These are phyloP conservation scores for Microdochium trichocladiopsis DNA, from an alignment of 2,329 filamentous ascomycete genomes.

Conservation along the genomic window DNA sequence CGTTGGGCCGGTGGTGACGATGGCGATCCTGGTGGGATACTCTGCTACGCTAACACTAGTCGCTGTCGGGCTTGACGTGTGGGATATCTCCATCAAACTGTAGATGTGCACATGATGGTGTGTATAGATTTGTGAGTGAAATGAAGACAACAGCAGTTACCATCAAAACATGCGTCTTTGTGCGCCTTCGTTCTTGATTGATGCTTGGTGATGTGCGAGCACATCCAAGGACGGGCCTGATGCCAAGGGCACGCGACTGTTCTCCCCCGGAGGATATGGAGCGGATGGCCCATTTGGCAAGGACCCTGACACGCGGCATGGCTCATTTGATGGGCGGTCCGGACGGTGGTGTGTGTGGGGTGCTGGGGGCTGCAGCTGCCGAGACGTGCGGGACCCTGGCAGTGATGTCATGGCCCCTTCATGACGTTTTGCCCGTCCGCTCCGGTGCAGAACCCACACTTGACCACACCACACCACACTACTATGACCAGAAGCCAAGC, in stretches of 20 bases:
- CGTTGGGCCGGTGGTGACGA: conserved; percentile 54
- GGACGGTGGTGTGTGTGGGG: no score
- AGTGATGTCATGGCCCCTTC: neutral
- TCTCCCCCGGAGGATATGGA: no score
- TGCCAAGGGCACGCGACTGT: no score
- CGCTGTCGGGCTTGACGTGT: conserved; percentile 60
- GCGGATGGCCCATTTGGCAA: neutral
- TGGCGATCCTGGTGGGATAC: conserved; percentile 72
- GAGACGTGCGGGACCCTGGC: neutral
- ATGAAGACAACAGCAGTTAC: no score
- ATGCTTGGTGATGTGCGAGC: no score
- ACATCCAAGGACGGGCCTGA: no score
- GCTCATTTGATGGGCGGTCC: neutral
- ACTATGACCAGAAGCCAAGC: no score
- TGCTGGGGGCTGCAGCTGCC: neutral
- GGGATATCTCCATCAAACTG: conserved; percentile 64
- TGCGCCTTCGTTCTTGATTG: no score
- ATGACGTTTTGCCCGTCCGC: neutral
- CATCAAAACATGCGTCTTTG: no score
- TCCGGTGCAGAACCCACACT: no score
- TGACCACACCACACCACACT: no score
- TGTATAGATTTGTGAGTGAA: no score
- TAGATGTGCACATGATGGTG: conserved; percentile 22
- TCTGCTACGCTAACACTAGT: conserved; percentile 57
- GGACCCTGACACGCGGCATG: neutral